phyloP scores from a whole-genome alignment of 2,329 filamentous ascomycete genomes.

The Conoideocrella luteorostrata region DNA sequence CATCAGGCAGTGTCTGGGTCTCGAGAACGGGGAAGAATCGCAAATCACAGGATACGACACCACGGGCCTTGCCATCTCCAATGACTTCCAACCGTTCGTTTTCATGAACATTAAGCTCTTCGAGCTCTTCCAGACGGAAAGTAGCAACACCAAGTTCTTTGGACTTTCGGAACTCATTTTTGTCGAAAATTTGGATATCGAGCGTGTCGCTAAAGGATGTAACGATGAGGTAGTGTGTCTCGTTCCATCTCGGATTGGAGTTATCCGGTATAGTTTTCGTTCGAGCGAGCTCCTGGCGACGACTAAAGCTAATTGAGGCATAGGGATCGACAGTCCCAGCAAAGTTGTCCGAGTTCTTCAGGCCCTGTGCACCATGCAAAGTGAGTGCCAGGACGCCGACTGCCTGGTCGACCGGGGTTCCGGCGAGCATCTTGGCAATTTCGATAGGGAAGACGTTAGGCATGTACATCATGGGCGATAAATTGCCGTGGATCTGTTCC shows the following conservation, averaged over 20 bases:
- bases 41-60: slow-evolving; percentile 72
- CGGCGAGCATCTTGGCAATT: slow-evolving; percentile 95
- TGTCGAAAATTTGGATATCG: slow-evolving; percentile 81
- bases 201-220: slow-evolving; percentile 85
- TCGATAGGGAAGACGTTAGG: slow-evolving; percentile 98
- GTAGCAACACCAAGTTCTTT: slow-evolving; percentile 86
- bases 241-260: slow-evolving; percentile 85
- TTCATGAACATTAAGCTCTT: slow-evolving; percentile 70
- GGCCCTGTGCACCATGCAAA: slow-evolving; percentile 80
- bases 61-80: slow-evolving; percentile 76
- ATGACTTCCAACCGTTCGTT: slow-evolving; percentile 81
- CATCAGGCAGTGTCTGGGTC: slow-evolving; percentile 63
- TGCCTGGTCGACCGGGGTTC: slow-evolving; percentile 88
- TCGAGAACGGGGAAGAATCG: slow-evolving; percentile 93
- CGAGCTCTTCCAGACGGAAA: slow-evolving; percentile 77
- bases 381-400: slow-evolving; percentile 91
- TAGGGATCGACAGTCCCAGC: slow-evolving; percentile 90
- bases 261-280: slow-evolving; percentile 87
- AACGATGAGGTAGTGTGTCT: slow-evolving; percentile 92
- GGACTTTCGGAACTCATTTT: slow-evolving; percentile 93
- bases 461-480: slow-evolving; percentile 95
- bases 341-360: slow-evolving; percentile 95
- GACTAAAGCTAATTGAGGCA: slow-evolving; percentile 75
- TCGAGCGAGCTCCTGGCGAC: slow-evolving; percentile 70
- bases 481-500: slow-evolving; percentile 90